Base-by-base conservation (phyloP, 2,329 filamentous ascomycete genomes). In the Sporothrix variecibatus region DNA sequence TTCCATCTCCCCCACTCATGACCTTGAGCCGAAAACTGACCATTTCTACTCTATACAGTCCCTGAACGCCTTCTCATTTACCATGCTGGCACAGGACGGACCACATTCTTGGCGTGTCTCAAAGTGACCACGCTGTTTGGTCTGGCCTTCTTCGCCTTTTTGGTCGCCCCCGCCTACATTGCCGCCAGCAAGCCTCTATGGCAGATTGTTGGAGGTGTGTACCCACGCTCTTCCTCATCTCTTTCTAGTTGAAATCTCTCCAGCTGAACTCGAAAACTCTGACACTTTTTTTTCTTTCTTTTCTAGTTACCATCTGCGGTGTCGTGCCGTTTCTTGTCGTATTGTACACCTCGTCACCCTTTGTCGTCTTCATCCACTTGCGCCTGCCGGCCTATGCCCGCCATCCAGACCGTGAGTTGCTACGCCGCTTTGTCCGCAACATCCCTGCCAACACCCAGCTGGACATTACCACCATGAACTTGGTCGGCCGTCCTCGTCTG, bases 81-180 rank as follows among this genome's bases (percentile, higher is more conserved):
- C 81, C 92, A 94, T 82, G 90, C 90, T 72, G 93, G 93, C 71
- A 91, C 89, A 0, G 86, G 87, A 9, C 87, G 89, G 74, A 91
- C 88, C 40, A 88, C 90, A 7, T 91, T 92, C 77, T 83, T 95
- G 64, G 92, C 91, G 68, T 88, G 90, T 79, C 81, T 93, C 76
- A 94, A 94, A 78, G 83, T 95, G 73, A 90, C 90, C 0, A 91
- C 91, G 2, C 86, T 96, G 56, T 89, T 94, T 75, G 81, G 93
- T 53, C 91, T 92, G 73, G 87, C 86, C 28, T 89, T 92, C 77
- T 93, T 93, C 78, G 86, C 86, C 76, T 82, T 91, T 71, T 82
- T 94, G 34, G 86, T 91, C 69, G 89, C 88, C 0, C 92, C 92
- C 0, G 83, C 85, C 26, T 91, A 90, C 77, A 74, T 81, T n/a